Conservation (phyloP, 169 alveolate genomes). For the Eimeria praecox region DNA sequence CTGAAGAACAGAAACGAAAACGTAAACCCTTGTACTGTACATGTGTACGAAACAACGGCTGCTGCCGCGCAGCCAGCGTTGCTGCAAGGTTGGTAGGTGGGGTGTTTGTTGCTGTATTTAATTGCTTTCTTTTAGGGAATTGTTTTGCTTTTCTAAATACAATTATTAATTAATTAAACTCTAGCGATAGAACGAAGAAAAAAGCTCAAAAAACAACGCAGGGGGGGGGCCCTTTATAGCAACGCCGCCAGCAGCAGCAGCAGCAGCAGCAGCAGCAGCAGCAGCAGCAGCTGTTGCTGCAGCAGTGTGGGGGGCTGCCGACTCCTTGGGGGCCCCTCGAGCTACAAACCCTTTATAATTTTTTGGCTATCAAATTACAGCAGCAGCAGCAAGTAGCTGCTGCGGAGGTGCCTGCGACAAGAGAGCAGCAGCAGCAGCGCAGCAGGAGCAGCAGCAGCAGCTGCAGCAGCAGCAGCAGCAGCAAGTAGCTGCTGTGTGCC, state of each 20-base stretch:
- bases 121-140: no score
- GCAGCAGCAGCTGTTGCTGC: constrained; percentile 44
- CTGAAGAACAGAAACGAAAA: no score
- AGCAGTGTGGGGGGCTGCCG: constrained; percentile 61
- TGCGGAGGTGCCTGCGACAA: neutral
- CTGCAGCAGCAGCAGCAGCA: constrained; percentile 29
- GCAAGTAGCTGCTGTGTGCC: neutral
- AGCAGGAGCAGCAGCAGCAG: constrained; percentile 26
- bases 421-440: constrained; percentile 39
- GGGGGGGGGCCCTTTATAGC: constrained; percentile 1
- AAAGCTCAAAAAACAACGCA: neutral
- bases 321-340: constrained; percentile 38
- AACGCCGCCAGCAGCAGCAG: neutral
- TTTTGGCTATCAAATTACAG: constrained; percentile 44
- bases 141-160: no score
- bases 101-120: no score
- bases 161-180: neutral
- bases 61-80: no score
- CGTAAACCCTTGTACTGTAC: no score
- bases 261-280: constrained; percentile 57
- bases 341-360: constrained; percentile 41
- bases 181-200: neutral
- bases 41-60: no score
- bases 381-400: constrained; percentile 56
- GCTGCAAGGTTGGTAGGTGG: no score